Conservation (phyloP, 208 protist genomes). For the Naegleria gruberi region DNA sequence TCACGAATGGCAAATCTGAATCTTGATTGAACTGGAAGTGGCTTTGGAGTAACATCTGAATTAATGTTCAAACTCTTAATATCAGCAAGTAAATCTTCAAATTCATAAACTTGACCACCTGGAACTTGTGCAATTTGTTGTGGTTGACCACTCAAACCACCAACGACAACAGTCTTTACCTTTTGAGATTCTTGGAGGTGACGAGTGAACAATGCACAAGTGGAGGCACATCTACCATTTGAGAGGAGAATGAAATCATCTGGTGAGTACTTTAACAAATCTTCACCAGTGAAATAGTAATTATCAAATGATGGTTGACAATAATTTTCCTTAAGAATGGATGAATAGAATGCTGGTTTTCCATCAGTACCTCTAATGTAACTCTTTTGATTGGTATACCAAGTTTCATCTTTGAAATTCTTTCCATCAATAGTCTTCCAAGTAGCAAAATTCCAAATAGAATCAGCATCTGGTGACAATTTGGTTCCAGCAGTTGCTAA, state of each 20-base stretch:
- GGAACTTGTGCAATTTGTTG: slow-evolving; percentile 2
- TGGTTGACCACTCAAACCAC: background rate
- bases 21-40: background rate
- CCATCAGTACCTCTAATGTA: background rate
- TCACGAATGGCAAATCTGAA: slow-evolving; percentile 4
- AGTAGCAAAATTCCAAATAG: background rate
- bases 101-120: background rate
- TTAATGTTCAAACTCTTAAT: background rate
- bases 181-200: background rate
- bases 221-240: background rate
- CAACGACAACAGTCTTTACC: background rate
- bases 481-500: background rate
- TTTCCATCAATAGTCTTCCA: background rate
- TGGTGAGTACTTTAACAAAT: background rate
- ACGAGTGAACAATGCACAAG: background rate
- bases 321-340: background rate
- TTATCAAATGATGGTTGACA: background rate
- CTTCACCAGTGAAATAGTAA: background rate
- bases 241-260: background rate
- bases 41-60: background rate
- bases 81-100: background rate
- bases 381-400: background rate
- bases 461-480: background rate
- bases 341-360: background rate
- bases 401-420: background rate